Evolutionary conservation across 2,329 filamentous ascomycete genomes (phyloP), one percentile per base, ranked within the genome.

Genomic region (Cladophialophora immunda): DNA sequence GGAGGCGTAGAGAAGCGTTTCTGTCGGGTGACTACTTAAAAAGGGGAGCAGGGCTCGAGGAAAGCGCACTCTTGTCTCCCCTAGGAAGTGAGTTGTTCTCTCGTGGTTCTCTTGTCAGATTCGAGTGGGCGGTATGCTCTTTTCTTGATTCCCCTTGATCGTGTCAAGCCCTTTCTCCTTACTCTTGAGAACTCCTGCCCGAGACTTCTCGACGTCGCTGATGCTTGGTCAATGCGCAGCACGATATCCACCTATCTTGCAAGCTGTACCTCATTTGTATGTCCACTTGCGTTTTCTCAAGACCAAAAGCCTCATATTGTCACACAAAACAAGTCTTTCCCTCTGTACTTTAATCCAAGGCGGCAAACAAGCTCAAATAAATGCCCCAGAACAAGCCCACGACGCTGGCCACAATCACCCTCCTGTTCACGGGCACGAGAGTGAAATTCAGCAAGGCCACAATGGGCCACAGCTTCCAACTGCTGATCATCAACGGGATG

Each of bases 221-320:
- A 6, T 41, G 38, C n/a, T 38, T 41, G 38, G 17, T 41, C 38
- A n/a, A 41, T 41, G 15, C 38, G 38, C 38, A 13, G 19, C 45
- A 27, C 45, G 19, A 50, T 13, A 3, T 13, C 41, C 2, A 85
- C 17, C 88, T 87, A 34, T 34, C 17, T 17, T n/a, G 36, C 45
- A 4, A 22, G 13, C 45, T 4, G 19, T 25, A 22, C 45, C 45
- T 13, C 22, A 25, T 13, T 68, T 84, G 87, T 15, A 85, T 87
- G 9, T 87, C 83, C 78, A 79, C 81, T 15, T 86, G 88, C 71
- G 82, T 84, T 80, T 83, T 5, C 81, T 81, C 32, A 81, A 85
- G 0, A 87, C 84, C 0, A 85, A 83, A 0, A 77, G 86, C 5
- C 8, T 50, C 22, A 50, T 50, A 13, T 50, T 15, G 38, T 25